phyloP scores from a whole-genome alignment of 371 early-diverging fungal genomes.

The Mortierella sp. region DNA sequence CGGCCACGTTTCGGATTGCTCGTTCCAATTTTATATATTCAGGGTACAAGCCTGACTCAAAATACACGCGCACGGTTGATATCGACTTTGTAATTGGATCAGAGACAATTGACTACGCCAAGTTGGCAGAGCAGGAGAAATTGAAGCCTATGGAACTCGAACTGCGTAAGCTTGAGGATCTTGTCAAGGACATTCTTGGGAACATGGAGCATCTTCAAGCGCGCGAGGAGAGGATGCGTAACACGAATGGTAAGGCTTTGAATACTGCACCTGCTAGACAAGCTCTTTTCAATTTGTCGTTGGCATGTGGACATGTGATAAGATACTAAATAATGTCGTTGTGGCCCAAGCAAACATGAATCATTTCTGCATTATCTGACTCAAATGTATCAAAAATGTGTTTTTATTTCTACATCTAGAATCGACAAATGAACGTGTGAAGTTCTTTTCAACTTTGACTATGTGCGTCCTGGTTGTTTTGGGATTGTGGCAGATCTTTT shows the following conservation, averaged over 20 bases:
- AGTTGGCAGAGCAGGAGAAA: slow-evolving; percentile 79
- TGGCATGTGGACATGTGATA: too few species aligned
- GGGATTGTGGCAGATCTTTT: slow-evolving; percentile 89
- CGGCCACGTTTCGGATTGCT: too few species aligned
- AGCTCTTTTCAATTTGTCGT: too few species aligned
- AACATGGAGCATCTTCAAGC: slow-evolving; percentile 85
- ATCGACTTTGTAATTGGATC: slow-evolving; percentile 88
- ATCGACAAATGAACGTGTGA: slow-evolving; percentile 87
- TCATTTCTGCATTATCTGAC: too few species aligned
- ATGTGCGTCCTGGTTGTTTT: slow-evolving; percentile 75
- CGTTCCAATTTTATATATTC: not conserved
- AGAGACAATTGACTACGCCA: slow-evolving; percentile 82
- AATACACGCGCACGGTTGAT: slow-evolving; percentile 72
- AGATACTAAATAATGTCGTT: too few species aligned
- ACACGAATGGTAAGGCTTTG: slow-evolving; percentile 82
- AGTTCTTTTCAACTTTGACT: slow-evolving; percentile 83
- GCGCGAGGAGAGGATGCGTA: slow-evolving; percentile 85
- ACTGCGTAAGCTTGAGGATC: slow-evolving; percentile 81
- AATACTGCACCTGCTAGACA: too few species aligned
- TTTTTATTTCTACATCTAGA: slow-evolving; percentile 60
- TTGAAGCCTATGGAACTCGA: slow-evolving; percentile 92
- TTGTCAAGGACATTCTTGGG: slow-evolving; percentile 80
- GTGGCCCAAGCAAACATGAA: too few species aligned
- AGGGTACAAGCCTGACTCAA: slow-evolving; percentile 72
- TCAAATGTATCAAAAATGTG: not conserved